Evolutionary conservation across 164 flowering plant species (phyloP).

Genomic region (Platanus orientalis): DNA sequence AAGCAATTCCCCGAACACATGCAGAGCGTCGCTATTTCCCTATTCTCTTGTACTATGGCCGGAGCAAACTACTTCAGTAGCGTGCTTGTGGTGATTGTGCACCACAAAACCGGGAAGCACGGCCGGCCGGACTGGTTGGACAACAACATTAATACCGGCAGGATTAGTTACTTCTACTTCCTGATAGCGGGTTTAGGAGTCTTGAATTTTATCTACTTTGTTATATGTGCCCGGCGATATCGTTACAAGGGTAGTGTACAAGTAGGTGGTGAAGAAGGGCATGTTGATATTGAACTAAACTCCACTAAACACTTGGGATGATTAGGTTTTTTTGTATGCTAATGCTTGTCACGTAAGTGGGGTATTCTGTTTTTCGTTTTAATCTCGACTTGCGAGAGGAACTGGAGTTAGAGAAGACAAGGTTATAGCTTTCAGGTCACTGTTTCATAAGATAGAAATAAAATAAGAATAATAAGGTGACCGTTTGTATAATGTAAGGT

Average conservation of each 20-base stretch:
- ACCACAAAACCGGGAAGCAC: slow-evolving; percentile 28
- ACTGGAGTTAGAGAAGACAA: no score
- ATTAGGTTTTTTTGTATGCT: no score
- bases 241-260: slow-evolving; percentile 34
- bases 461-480: no score
- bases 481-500: no score
- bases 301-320: no score
- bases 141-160: slow-evolving; percentile 45
- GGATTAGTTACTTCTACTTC: slow-evolving; percentile 54
- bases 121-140: slow-evolving; percentile 55
- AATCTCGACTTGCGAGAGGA: no score
- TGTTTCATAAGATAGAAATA: no score
- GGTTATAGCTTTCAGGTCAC: no score
- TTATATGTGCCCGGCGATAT: slow-evolving; percentile 30
- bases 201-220: slow-evolving; percentile 42
- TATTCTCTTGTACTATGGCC: slow-evolving; percentile 40
- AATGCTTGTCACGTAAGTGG: no score
- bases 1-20: slow-evolving; percentile 74
- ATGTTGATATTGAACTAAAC: slow-evolving; percentile 31
- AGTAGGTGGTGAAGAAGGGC: slow-evolving; percentile 5
- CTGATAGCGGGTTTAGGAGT: slow-evolving; percentile 47
- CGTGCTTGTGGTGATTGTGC: slow-evolving; percentile 46
- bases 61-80: slow-evolving; percentile 60
- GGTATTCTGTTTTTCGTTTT: no score
- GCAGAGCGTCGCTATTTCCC: slow-evolving; percentile 58